Conservation (phyloP, 352 stramenopile species). For the Globisporangium cystogenes region DNA sequence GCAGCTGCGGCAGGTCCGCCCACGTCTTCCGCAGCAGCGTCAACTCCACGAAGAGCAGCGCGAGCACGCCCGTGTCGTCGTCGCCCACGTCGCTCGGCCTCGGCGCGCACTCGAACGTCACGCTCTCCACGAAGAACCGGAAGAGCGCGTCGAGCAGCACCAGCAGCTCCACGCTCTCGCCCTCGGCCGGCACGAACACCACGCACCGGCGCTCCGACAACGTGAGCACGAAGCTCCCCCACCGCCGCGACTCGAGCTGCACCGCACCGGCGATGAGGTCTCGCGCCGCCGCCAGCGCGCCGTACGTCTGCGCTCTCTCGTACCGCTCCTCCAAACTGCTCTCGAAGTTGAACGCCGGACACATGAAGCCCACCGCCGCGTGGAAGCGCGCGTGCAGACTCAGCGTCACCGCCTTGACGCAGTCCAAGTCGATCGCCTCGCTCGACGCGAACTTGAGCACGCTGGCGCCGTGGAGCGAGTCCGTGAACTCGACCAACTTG, state of each 20-base stretch:
- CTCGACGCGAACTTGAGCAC: no score
- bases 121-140: not conserved
- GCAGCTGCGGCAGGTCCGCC: no score
- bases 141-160: not conserved
- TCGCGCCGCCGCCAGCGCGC: slow-evolving; percentile 5
- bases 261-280: not conserved
- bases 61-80: slow-evolving; percentile 6
- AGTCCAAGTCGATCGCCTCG: not conserved
- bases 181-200: no score
- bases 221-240: no score
- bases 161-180: not conserved
- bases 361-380: not conserved
- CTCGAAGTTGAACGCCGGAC: slow-evolving; percentile 7
- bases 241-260: no score
- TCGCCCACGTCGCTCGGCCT: no score
- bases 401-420: not conserved
- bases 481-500: no score
- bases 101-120: not conserved
- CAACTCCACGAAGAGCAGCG: slow-evolving; percentile 6
- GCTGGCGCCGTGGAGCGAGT: no score
- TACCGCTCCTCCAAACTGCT: no score
- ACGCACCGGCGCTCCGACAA: no score
- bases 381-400: not conserved
- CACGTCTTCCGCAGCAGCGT: not conserved
- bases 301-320: no score